A percentile compares a stretch with the other conserved stretches of the same genome.
Conservation (phyloP, 129 eudicot species). For the Mikania micrantha region DNA sequence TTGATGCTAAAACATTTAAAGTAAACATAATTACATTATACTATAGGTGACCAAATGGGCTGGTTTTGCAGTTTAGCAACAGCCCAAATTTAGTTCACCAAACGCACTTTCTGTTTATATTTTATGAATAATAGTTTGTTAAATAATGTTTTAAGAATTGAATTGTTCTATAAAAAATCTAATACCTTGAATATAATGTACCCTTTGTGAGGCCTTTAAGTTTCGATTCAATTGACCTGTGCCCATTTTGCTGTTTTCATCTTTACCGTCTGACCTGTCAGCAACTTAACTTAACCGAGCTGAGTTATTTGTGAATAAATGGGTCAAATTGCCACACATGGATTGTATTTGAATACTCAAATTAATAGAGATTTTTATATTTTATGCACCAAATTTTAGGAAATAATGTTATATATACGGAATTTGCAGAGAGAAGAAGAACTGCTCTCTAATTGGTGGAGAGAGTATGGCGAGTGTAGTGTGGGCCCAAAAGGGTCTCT, state of each 20-base stretch:
- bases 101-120: neutral
- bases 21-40: neutral
- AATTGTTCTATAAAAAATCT: neutral
- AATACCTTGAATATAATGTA: neutral
- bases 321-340: neutral
- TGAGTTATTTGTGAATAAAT: too few relatives aligned
- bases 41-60: neutral
- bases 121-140: neutral
- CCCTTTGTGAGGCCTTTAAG: neutral
- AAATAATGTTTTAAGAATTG: neutral
- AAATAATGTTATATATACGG: slow-evolving; percentile 10
- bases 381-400: neutral
- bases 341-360: neutral
- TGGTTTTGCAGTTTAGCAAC: neutral
- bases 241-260: neutral
- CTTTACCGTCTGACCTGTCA: neutral
- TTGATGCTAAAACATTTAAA: neutral
- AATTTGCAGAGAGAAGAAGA: slow-evolving; percentile 82
- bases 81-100: neutral
- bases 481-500: slow-evolving; percentile 74
- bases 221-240: neutral
- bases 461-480: slow-evolving; percentile 94
- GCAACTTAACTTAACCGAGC: neutral
- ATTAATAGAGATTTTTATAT: neutral
- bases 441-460: slow-evolving; percentile 90